Base-by-base conservation (phyloP, 768 basidiomycete species). In the Pleurotus ostreatus region DNA sequence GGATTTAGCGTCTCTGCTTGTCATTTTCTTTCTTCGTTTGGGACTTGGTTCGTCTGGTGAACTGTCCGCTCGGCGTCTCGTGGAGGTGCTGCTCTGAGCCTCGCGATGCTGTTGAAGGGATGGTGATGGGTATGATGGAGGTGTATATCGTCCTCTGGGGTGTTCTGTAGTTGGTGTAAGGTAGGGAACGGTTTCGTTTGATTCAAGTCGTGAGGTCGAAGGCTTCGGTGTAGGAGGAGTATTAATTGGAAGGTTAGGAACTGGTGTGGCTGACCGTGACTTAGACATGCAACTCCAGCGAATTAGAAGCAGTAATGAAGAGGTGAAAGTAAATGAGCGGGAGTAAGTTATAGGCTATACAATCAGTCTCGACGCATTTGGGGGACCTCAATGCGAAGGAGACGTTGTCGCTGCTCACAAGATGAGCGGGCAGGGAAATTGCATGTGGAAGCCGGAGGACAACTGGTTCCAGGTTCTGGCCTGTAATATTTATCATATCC, bases 201-300 rank as follows among this genome's bases (percentile, higher is more conserved):
- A 63, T 54, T 66, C 65, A 49, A 65, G 67, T 76, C 74, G 78
- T 77, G 75, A 76, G 59, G 70, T 70, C 66, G 76, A 73, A 61
- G 69, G 66, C 60, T 62, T 53, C 57, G 66, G 55, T 57, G 71
- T 65, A 23, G 68, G 62, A 25, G 69, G 60, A 61, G 68, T 68
- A 75, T 74, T 74, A 75, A 66, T 57, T 46, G 65, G 59, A 64
- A 67, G 69, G 76, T 73, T 76, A 74, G 70, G 71, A 57, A 67
- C 73, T 60, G 77, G 73, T 59, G 74, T 75, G 68, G 71, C 65
- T 61, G 78, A 76, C 69, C 71, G 74, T 57, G 76, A 78, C 63
- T 71, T 70, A 67, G 78, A 77, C 80, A 80, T 81, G 65, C 78
- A 78, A 69, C 62, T 63, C 30, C 30, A 65, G 62, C 63, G 61